A percentile compares a stretch with the other conserved stretches of the same genome.
These are phyloP conservation scores for Delitschia confertaspora DNA, from an alignment of 495 filamentous ascomycete species.

Conservation along the genomic window DNA sequence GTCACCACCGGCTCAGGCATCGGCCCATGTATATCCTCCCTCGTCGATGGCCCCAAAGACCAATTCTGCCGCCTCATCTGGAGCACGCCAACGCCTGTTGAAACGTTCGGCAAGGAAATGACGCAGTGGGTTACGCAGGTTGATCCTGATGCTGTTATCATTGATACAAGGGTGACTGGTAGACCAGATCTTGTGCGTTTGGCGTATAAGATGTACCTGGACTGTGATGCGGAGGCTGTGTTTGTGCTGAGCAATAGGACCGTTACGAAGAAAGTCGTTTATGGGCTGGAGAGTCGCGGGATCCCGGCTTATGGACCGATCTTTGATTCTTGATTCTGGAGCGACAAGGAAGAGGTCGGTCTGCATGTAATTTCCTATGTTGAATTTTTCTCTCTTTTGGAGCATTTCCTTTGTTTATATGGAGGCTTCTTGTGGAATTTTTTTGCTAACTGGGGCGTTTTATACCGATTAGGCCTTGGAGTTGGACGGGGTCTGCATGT, in stretches of 20 bases:
- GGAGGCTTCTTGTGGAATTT: no score
- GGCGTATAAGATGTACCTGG: slow-evolving; percentile 9
- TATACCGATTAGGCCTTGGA: no score
- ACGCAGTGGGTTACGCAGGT: slow-evolving; percentile 4
- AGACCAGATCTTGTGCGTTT: slow-evolving; percentile 21
- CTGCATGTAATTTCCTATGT: no score
- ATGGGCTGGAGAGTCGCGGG: slow-evolving; percentile 20
- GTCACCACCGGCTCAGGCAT: slow-evolving; percentile 30
- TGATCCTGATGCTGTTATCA: slow-evolving; percentile 24
- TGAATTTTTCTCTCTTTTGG: no score
- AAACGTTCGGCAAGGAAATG: slow-evolving; percentile 16
- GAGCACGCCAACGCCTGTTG: slow-evolving; percentile 8
- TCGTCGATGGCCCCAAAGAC: slow-evolving; percentile 6
- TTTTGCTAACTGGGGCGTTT: no score
- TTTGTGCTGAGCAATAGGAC: slow-evolving; percentile 25
- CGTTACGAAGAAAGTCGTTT: slow-evolving; percentile 23
- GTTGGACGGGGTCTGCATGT: no score
- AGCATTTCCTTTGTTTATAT: no score
- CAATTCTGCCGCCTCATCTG: slow-evolving; percentile 24
- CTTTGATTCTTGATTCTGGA: slow-evolving; percentile 19
- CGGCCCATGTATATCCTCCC: slow-evolving; percentile 18
- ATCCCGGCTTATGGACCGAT: slow-evolving; percentile 26
- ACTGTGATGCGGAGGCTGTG: slow-evolving; percentile 22
- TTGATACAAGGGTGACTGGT: slow-evolving; percentile 17
- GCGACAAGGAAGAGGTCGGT: no score